phyloP scores from a whole-genome alignment of 2,329 filamentous ascomycete species.

The Trichoderma koningii region DNA sequence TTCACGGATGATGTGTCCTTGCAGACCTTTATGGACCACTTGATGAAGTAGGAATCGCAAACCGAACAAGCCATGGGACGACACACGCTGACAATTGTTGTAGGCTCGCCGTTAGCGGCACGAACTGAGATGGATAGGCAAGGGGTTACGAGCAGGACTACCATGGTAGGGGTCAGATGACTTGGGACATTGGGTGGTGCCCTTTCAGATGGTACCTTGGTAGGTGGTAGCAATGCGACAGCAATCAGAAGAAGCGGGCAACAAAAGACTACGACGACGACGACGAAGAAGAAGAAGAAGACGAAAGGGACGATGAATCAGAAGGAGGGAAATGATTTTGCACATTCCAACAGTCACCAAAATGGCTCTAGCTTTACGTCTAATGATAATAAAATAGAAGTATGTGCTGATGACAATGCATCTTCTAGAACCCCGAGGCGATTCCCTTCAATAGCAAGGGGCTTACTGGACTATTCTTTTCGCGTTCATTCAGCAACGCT shows the following conservation, averaged over 20 bases:
- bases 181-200: too few relatives aligned
- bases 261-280: not conserved
- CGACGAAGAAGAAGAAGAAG: not conserved
- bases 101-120: conserved; percentile 64
- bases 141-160: not conserved
- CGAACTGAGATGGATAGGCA: conserved; percentile 48
- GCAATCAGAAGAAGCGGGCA: not conserved
- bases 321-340: not conserved
- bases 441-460: not conserved
- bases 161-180: not conserved
- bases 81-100: conserved; percentile 29
- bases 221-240: too few relatives aligned
- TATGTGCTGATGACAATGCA: not conserved
- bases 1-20: conserved; percentile 98
- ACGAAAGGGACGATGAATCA: too few relatives aligned
- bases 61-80: not conserved
- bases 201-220: too few relatives aligned
- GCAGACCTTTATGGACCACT: conserved; percentile 98
- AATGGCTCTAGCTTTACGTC: not conserved
- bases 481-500: not conserved
- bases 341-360: not conserved
- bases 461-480: not conserved
- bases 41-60: conserved; percentile 80
- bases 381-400: conserved; percentile 17
- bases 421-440: not conserved